Percentiles rank a stretch among this genome's conserved stretches.
Evolutionary conservation across 495 filamentous ascomycete genomes (phyloP).

Genomic region (Penicillium alfredii): DNA sequence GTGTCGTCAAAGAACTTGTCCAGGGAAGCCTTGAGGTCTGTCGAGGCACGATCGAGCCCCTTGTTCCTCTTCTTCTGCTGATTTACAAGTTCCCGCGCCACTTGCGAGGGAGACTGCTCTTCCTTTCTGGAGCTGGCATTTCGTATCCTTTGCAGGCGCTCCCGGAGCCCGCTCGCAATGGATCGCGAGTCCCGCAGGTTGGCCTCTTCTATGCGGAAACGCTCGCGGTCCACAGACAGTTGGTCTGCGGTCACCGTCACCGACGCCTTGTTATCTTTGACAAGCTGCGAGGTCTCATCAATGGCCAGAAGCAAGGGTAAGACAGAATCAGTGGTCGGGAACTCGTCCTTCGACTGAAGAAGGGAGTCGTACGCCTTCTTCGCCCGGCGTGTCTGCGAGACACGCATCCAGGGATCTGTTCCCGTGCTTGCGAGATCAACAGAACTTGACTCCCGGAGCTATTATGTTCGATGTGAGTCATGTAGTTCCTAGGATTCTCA

Average conservation of each 20-base stretch:
- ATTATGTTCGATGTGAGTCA: constrained; percentile 12
- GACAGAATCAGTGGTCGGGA: constrained; percentile 60
- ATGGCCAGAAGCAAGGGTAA: constrained; percentile 67
- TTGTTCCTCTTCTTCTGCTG: constrained; percentile 53
- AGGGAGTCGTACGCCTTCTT: constrained; percentile 60
- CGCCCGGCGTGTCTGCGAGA: constrained; percentile 51
- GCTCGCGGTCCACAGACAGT: constrained; percentile 46
- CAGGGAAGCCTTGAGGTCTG: constrained; percentile 53
- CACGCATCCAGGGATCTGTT: constrained; percentile 38
- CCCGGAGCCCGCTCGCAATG: constrained; percentile 49
- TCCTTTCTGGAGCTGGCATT: constrained; percentile 46
- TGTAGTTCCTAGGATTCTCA: constrained; percentile 1
- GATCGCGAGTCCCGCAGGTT: constrained; percentile 55
- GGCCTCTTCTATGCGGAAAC: constrained; percentile 53
- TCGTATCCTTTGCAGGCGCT: constrained; percentile 52
- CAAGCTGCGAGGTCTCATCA: constrained; percentile 55
- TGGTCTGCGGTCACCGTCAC: constrained; percentile 48
- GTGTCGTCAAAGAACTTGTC: constrained; percentile 67
- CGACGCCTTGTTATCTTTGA: constrained; percentile 56
- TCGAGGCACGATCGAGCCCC: constrained; percentile 49
- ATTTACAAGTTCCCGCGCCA: constrained; percentile 52
- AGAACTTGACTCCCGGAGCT: constrained; percentile 42
- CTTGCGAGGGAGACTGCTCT: constrained; percentile 52
- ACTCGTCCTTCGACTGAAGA: constrained; percentile 51
- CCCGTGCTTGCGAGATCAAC: constrained; percentile 35